Conservation (phyloP, 495 filamentous ascomycete genomes). For the Penicillium maclennaniae region DNA sequence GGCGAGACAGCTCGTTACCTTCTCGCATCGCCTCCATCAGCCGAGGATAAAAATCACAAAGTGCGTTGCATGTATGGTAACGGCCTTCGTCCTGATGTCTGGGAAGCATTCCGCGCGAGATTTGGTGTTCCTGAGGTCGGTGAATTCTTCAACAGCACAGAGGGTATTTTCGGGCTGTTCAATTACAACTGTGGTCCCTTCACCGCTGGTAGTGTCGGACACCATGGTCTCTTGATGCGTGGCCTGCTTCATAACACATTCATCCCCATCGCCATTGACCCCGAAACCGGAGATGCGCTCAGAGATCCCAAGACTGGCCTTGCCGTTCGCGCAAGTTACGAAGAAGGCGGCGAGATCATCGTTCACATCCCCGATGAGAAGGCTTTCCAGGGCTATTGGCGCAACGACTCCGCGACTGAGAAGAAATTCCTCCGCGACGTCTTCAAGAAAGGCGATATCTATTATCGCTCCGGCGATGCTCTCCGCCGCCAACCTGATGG, state of each 20-base stretch:
- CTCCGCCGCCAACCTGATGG: conserved; percentile 62
- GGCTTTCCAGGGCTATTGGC: conserved; percentile 68
- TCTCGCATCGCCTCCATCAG: conserved; percentile 61
- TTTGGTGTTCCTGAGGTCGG: conserved; percentile 56
- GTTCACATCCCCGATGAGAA: conserved; percentile 57
- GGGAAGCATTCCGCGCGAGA: conserved; percentile 63
- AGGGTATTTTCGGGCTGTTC: conserved; percentile 57
- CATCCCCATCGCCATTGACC: conserved; percentile 66
- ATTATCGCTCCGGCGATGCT: conserved; percentile 72
- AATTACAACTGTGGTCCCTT: conserved; percentile 60
- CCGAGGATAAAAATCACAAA: conserved; percentile 61
- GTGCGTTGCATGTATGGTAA: conserved; percentile 71
- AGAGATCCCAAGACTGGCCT: conserved; percentile 65
- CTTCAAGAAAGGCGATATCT: conserved; percentile 70
- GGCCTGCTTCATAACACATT: conserved; percentile 46
- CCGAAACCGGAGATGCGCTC: conserved; percentile 59
- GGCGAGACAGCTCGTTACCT: conserved; percentile 77
- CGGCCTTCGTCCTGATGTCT: conserved; percentile 73
- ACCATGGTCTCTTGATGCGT: conserved; percentile 62
- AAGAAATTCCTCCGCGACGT: conserved; percentile 70
- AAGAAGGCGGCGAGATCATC: conserved; percentile 71
- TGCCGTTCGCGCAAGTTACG: conserved; percentile 57
- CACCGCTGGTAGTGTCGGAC: conserved; percentile 61
- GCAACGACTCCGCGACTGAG: conserved; percentile 59
- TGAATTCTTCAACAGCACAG: conserved; percentile 66